phyloP scores from a whole-genome alignment of 805 yeast genomes.

The Wickerhamomyces ciferrii region DNA sequence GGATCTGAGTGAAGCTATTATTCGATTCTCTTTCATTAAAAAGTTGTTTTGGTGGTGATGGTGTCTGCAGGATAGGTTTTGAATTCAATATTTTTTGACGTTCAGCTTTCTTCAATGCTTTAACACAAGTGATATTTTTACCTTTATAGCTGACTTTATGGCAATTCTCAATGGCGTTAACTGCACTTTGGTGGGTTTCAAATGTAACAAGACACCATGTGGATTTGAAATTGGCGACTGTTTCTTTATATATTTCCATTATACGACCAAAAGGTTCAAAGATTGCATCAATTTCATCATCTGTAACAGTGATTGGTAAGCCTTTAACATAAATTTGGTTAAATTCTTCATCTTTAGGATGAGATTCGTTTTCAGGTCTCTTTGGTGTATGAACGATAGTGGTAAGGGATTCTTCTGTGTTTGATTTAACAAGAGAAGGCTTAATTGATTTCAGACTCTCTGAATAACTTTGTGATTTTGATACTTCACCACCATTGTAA shows the following conservation, averaged over 20 bases:
- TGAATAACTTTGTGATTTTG: constrained; percentile 2
- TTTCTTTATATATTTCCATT: constrained; percentile 48
- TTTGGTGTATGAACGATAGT: constrained; percentile 2
- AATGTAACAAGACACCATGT: constrained; percentile 47
- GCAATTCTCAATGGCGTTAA: constrained; percentile 32
- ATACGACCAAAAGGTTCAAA: constrained; percentile 46
- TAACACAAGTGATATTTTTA: constrained; percentile 22
- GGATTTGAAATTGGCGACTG: constrained; percentile 23
- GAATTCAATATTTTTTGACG: constrained; percentile 6
- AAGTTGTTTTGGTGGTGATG: too few species aligned
- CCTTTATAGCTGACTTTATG: constrained; percentile 24
- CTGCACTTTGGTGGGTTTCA: constrained; percentile 37
- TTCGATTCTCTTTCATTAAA: too few species aligned
- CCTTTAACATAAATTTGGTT: constrained; percentile 41
- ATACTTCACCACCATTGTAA: background rate
- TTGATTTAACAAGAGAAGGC: background rate
- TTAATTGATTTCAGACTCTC: background rate
- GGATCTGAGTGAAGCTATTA: too few species aligned
- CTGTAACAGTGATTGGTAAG: constrained; percentile 34
- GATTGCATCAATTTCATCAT: constrained; percentile 33
- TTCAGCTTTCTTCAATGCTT: constrained; percentile 20
- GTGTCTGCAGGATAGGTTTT: too few species aligned
- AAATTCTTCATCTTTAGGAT: constrained; percentile 4
- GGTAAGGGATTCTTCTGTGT: background rate
- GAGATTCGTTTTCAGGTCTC: background rate